phyloP scores from a whole-genome alignment of 2,329 filamentous ascomycete species.

The Xylaria sp. region DNA sequence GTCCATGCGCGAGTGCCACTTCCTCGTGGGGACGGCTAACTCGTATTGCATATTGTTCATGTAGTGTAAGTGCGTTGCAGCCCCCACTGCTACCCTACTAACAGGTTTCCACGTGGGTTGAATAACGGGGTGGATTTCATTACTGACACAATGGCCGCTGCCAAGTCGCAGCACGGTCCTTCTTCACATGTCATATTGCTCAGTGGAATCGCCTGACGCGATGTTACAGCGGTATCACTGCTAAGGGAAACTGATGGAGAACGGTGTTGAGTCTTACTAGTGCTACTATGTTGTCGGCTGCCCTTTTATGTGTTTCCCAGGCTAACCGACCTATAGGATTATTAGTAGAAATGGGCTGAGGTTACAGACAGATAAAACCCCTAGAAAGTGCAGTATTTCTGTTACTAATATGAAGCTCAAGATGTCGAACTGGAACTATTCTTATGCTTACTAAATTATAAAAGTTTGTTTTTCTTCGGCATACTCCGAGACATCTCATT shows the following conservation, averaged over 20 bases:
- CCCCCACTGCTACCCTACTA: not conserved
- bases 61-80: slow-evolving; percentile 8
- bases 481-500: not conserved
- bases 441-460: slow-evolving; percentile 13
- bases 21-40: not conserved
- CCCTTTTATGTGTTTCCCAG: not conserved
- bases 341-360: not conserved
- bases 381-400: not conserved
- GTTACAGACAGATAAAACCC: not conserved
- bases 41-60: not conserved
- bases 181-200: slow-evolving; percentile 8
- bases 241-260: not conserved
- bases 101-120: slow-evolving; percentile 16
- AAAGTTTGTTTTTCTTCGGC: not conserved
- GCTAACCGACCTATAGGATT: not conserved
- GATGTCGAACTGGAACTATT: not conserved
- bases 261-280: not conserved
- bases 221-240: not conserved
- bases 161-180: not conserved
- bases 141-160: no score
- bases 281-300: no score
- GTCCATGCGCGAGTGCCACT: not conserved
- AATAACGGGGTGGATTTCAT: not conserved
- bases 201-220: slow-evolving; percentile 3
- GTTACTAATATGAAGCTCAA: not conserved